phyloP scores from a whole-genome alignment of 1,284 basidiomycete genomes.

The Mycena citricolor region DNA sequence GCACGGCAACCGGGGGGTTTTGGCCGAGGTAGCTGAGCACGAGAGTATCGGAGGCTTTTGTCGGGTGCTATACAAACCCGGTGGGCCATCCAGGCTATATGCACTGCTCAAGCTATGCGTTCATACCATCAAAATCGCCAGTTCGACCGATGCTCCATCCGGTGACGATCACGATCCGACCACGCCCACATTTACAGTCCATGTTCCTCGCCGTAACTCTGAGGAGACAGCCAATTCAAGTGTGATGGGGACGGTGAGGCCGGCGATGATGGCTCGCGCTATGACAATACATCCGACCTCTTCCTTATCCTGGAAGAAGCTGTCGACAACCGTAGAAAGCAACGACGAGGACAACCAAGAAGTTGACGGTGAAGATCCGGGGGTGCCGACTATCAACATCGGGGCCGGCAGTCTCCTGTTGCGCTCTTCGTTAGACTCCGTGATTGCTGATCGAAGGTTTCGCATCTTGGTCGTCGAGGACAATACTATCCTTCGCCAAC shows the following conservation, averaged over 20 bases:
- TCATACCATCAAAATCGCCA: constrained; percentile 57
- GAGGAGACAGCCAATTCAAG: constrained; percentile 39
- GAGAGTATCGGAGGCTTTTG: constrained; percentile 86
- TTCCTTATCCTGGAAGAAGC: constrained; percentile 36
- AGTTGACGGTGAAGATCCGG: constrained; percentile 32
- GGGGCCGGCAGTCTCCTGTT: constrained; percentile 61
- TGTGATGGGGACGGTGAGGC: constrained; percentile 32
- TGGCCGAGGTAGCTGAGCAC: constrained; percentile 66
- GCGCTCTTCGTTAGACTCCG: constrained; percentile 55
- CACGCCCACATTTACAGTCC: constrained; percentile 7
- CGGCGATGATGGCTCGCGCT: constrained; percentile 47
- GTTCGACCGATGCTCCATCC: constrained; percentile 28
- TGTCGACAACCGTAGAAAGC: constrained; percentile 34
- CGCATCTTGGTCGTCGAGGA: constrained; percentile 83
- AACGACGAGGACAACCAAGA: constrained; percentile 29
- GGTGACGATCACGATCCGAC: constrained; percentile 14
- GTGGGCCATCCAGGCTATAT: constrained; percentile 78
- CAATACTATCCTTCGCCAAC: constrained; percentile 71
- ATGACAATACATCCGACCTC: constrained; percentile 47
- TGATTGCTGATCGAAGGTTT: constrained; percentile 41
- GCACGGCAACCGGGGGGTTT: constrained; percentile 64
- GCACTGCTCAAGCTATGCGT: constrained; percentile 71
- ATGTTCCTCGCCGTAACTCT: constrained; percentile 49
- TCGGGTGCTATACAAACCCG: constrained; percentile 86
- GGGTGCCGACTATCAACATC: constrained; percentile 51